phyloP scores from a whole-genome alignment of 257 asterid genomes.

The Avicennia marina region DNA sequence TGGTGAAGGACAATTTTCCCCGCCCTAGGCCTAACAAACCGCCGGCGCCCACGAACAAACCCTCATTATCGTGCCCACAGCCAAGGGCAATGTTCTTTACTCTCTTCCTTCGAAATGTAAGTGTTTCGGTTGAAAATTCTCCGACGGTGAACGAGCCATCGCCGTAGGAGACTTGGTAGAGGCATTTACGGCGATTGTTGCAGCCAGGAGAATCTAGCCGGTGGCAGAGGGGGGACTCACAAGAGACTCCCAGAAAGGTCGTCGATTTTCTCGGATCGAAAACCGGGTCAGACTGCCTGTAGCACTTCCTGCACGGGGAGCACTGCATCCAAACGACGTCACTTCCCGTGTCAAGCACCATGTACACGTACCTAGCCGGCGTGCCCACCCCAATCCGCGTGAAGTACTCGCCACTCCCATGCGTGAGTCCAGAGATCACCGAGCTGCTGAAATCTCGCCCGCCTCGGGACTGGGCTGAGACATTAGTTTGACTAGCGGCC shows the following conservation, averaged over 20 bases:
- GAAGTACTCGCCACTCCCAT: conserved; percentile 96
- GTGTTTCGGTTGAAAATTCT: conserved; percentile 85
- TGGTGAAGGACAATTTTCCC: conserved; percentile 74
- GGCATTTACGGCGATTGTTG: conserved; percentile 52
- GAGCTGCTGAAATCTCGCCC: conserved; percentile 66
- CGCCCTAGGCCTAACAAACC: conserved; percentile 87
- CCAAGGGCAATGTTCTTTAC: conserved; percentile 59
- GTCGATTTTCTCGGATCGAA: conserved; percentile 57
- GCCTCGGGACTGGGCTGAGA: conserved; percentile 10
- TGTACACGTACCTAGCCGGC: conserved; percentile 54
- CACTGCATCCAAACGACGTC: conserved; percentile 94
- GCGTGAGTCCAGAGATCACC: conserved; percentile 59
- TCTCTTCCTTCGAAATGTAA: conserved; percentile 49
- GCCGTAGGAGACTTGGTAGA: conserved; percentile 81
- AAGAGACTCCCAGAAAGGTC: conserved; percentile 43
- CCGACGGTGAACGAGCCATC: conserved; percentile 85
- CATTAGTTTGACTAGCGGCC: conserved; percentile 13
- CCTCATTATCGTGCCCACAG: conserved; percentile 89
- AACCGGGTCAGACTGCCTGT: conserved; percentile 74
- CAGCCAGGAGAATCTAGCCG: conserved; percentile 65
- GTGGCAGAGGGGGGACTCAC: conserved; percentile 65
- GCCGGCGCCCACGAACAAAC: conserved; percentile 79
- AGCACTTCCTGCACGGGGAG: conserved; percentile 73
- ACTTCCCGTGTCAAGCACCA: conserved; percentile 90
- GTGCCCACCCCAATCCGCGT: conserved; percentile 91